A percentile compares a stretch with the other conserved stretches of the same genome.
These are phyloP conservation scores for Trichosporon inkin DNA, from an alignment of 1,284 basidiomycete species.

Conservation along the genomic window DNA sequence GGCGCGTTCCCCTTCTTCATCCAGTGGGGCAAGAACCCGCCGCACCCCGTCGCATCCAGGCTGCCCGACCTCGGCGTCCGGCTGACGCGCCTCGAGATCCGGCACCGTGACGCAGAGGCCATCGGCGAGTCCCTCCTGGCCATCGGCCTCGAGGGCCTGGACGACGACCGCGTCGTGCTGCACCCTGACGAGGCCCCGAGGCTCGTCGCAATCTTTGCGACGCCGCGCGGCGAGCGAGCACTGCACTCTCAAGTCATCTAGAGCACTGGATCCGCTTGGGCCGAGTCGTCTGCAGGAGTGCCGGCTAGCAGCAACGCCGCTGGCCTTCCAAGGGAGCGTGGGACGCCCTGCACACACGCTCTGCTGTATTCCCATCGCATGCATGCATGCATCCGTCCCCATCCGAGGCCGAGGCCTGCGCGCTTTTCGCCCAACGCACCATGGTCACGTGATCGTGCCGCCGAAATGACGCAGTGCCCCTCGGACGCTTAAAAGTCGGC, in stretches of 20 bases:
- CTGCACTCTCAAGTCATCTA: neutral
- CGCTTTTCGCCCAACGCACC: no score
- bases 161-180: neutral
- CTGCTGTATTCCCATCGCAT: no score
- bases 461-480: no score
- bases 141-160: neutral
- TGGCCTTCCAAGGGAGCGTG: no score
- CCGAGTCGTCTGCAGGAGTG: no score
- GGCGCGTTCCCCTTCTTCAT: constrained; percentile 11
- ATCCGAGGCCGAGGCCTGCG: no score
- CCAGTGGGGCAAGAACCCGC: constrained; percentile 5
- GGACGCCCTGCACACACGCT: no score
- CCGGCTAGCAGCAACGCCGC: no score
- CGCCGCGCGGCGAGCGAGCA: constrained; percentile 3
- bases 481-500: no score
- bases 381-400: no score
- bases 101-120: neutral
- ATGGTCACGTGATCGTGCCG: no score
- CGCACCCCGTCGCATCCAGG: constrained; percentile 8
- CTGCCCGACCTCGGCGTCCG: constrained; percentile 9
- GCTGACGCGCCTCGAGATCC: constrained; percentile 6
- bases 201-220: constrained; percentile 9
- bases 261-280: no score
- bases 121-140: neutral
- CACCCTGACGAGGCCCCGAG: neutral